Evolutionary conservation across 2,329 filamentous ascomycete species (phyloP).

Genomic region (Cordyceps cicadae): DNA sequence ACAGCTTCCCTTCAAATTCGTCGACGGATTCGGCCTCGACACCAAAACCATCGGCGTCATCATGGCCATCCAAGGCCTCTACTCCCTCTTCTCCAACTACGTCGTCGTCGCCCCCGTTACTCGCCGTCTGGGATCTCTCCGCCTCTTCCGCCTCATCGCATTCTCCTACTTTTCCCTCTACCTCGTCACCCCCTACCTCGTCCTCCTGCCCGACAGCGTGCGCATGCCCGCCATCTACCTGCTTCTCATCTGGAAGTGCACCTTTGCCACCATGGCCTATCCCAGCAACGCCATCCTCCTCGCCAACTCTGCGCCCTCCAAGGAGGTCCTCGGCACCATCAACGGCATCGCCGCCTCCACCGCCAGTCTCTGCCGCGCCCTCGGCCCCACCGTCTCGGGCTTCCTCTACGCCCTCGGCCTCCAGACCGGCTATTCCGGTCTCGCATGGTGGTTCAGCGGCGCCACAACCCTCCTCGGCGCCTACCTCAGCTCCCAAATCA

Average conservation of each 20-base stretch:
- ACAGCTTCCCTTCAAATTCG: conserved; percentile 77
- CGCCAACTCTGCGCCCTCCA: conserved; percentile 78
- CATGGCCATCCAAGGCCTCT: conserved; percentile 78
- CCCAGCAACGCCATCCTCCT: conserved; percentile 84
- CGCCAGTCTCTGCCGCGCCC: conserved; percentile 78
- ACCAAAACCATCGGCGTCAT: conserved; percentile 82
- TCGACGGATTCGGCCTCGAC: conserved; percentile 73
- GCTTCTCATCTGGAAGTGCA: conserved; percentile 84
- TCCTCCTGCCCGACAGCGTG: conserved; percentile 65
- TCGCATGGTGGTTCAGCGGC: conserved; percentile 90
- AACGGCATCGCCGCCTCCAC: conserved; percentile 89
- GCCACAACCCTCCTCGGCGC: conserved; percentile 68
- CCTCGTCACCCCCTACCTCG: conserved; percentile 78
- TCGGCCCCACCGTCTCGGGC: conserved; percentile 83
- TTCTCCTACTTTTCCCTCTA: conserved; percentile 83
- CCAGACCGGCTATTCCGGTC: conserved; percentile 70
- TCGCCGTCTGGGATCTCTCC: conserved; percentile 65
- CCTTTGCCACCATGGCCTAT: conserved; percentile 83
- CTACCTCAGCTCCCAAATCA: conserved; percentile 66
- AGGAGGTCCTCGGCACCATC: conserved; percentile 78
- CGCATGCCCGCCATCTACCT: conserved; percentile 69
- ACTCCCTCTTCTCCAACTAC: conserved; percentile 81
- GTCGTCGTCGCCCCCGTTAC: conserved; percentile 76
- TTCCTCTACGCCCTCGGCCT: conserved; percentile 75
- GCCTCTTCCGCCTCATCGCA: conserved; percentile 74